Evolutionary conservation across 75 land plant species (phyloP).

Genomic region (Picea sitchensis): DNA sequence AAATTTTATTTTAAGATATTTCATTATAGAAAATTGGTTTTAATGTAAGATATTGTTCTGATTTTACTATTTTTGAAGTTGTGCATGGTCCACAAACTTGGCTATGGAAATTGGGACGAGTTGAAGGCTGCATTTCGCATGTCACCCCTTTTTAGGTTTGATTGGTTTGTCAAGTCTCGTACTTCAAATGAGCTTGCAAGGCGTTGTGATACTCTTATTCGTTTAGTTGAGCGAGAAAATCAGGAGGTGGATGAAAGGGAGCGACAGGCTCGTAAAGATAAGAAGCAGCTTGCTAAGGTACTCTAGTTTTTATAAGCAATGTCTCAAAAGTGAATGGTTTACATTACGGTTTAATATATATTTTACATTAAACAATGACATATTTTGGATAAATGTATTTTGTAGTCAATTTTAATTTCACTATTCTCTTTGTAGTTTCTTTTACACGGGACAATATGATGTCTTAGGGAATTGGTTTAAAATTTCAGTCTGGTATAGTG

Average conservation of each 20-base stretch:
- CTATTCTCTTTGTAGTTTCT: slow-evolving; percentile 6
- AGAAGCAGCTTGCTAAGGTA: slow-evolving; percentile 66
- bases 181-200: slow-evolving; percentile 93
- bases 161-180: slow-evolving; percentile 98
- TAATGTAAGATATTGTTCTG: neutral
- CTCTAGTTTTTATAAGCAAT: neutral
- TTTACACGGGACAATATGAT: neutral
- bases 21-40: neutral
- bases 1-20: neutral
- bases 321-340: neutral
- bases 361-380: too few relatives aligned
- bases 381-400: neutral
- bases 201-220: slow-evolving; percentile 89
- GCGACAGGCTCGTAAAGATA: slow-evolving; percentile 91
- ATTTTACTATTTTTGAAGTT: slow-evolving; percentile 34
- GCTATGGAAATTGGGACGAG: slow-evolving; percentile 99
- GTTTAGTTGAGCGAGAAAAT: slow-evolving; percentile 88
- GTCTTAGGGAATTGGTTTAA: neutral
- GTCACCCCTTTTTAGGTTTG: slow-evolving; percentile 91
- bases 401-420: neutral
- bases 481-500: neutral
- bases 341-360: neutral
- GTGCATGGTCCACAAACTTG: slow-evolving; percentile 96
- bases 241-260: slow-evolving; percentile 94
- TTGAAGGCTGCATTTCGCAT: slow-evolving; percentile 91